Evolutionary conservation across 2,329 filamentous ascomycete genomes (phyloP), one percentile per base, ranked within the genome.

Genomic region (Fusarium aywerte): DNA sequence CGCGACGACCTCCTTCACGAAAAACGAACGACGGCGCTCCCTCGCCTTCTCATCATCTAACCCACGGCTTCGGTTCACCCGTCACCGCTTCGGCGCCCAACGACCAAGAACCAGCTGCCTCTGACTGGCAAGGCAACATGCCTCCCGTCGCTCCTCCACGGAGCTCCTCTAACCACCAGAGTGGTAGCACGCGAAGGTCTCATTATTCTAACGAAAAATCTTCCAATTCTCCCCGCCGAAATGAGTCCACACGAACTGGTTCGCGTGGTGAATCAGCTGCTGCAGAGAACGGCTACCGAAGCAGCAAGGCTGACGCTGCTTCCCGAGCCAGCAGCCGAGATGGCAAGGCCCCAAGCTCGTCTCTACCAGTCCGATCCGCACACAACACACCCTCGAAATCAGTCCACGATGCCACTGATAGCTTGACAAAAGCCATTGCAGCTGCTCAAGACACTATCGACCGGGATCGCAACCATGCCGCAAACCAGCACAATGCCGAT

Each of bases 121-220:
- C 83, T 64, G 84, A 85, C 73, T 82, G 84, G 73, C 81, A 83
- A 80, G 86, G 80, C 79, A 86, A 83, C 78, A 88, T 85, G 81
- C 88, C 91, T 52, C 90, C 92, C 23, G 85, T 92, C 71, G 89
- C 91, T 55, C 93, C 92, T 45, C 92, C 92, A 33, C 88, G 93
- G 74, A 94, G 92, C 9, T 96, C 93, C 15, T 96, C 92, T 40
- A 90, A 88, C 67, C 78, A 80, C 64, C 79, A 80, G 65, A 70
- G 75, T 69, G 75, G 81, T 16, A 79, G 74, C 68, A 80, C 84
- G 27, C 79, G 84, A 54, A 80, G 83, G 70, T 75, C 77, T 35
- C 75, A 80, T 16, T 80, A 83, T 52, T 71, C 80, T n/a, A 79
- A 76, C 71, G 83, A 85, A 45, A 81, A 80, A 62, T 73, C 78